Percentiles rank a stretch among this genome's conserved stretches.
These are phyloP conservation scores for Vitis vinifera DNA, from an alignment of 164 flowering plant species.

Conservation along the genomic window DNA sequence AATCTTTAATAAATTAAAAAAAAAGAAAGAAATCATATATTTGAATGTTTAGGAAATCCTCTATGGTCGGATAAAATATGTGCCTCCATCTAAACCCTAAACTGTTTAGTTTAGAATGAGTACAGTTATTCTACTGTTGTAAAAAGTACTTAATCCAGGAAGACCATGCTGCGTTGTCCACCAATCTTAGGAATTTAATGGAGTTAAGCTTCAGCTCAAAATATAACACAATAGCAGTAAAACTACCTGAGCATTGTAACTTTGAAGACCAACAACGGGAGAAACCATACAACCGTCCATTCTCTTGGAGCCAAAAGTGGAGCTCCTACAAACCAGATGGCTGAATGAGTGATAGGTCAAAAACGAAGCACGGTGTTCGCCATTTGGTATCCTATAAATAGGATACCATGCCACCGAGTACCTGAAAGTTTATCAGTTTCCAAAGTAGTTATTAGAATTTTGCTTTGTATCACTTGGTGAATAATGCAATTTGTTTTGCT, in stretches of 20 bases:
- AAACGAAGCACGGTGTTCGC: slow-evolving; percentile 66
- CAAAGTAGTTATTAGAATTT: neutral
- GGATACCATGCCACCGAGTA: slow-evolving; percentile 92
- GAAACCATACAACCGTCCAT: slow-evolving; percentile 34
- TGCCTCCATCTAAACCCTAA: too few species aligned
- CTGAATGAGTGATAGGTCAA: slow-evolving; percentile 84
- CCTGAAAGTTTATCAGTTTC: slow-evolving; percentile 40
- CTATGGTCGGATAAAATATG: too few species aligned
- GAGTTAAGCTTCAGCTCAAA: neutral
- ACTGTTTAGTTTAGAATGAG: too few species aligned
- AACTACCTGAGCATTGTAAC: slow-evolving; percentile 75
- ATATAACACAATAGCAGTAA: neutral
- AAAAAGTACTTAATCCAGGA: too few species aligned
- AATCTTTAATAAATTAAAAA: too few species aligned
- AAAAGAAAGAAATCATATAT: too few species aligned
- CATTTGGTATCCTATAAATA: slow-evolving; percentile 75
- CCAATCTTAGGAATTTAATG: too few species aligned
- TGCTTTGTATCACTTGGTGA: neutral
- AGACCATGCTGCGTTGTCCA: too few species aligned
- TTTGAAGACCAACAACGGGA: slow-evolving; percentile 75
- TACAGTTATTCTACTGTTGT: too few species aligned
- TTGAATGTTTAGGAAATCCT: too few species aligned
- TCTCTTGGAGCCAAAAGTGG: slow-evolving; percentile 15
- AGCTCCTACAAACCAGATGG: slow-evolving; percentile 41
- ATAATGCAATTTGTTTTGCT: neutral